Conservation (phyloP, 2,329 filamentous ascomycete genomes). For the Fusarium oligoseptatum region DNA sequence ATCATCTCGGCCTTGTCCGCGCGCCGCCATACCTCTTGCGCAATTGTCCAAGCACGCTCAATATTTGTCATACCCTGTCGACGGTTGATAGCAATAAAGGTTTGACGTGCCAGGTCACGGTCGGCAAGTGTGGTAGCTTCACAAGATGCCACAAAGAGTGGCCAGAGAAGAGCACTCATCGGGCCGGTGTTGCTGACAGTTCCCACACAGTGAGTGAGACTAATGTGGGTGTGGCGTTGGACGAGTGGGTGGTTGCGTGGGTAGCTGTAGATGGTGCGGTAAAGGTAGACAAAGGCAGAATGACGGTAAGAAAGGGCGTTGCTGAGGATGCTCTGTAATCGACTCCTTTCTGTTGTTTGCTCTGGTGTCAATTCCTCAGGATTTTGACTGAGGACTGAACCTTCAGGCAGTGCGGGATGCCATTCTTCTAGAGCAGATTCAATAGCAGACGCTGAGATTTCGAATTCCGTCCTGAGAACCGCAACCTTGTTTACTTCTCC, state of each 20-base stretch:
- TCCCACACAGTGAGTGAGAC: constrained; percentile 66
- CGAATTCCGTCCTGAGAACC: constrained; percentile 64
- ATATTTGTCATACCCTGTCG: constrained; percentile 77
- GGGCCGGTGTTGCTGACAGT: constrained; percentile 69
- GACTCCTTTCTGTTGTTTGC: constrained; percentile 52
- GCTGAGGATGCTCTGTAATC: constrained; percentile 67
- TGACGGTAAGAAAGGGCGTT: constrained; percentile 73
- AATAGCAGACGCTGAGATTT: constrained; percentile 66
- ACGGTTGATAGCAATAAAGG: constrained; percentile 66
- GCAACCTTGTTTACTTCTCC: constrained; percentile 60
- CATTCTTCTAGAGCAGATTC: constrained; percentile 68
- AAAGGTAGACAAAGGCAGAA: constrained; percentile 69
- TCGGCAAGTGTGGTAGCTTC: constrained; percentile 67
- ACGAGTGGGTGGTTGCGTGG: constrained; percentile 63
- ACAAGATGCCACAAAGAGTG: constrained; percentile 73
- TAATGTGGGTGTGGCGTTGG: constrained; percentile 65
- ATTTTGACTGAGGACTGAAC: constrained; percentile 43
- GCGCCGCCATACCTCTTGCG: constrained; percentile 72
- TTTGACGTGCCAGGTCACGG: constrained; percentile 62
- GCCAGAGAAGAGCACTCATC: constrained; percentile 75
- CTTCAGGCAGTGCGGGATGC: constrained; percentile 64
- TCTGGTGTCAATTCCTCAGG: constrained; percentile 44
- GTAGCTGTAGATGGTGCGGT: constrained; percentile 66
- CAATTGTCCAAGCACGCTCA: constrained; percentile 70
- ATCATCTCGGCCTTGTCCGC: constrained; percentile 55